Conservation (phyloP, 495 filamentous ascomycete genomes). For the Penicillium crystallinum region DNA sequence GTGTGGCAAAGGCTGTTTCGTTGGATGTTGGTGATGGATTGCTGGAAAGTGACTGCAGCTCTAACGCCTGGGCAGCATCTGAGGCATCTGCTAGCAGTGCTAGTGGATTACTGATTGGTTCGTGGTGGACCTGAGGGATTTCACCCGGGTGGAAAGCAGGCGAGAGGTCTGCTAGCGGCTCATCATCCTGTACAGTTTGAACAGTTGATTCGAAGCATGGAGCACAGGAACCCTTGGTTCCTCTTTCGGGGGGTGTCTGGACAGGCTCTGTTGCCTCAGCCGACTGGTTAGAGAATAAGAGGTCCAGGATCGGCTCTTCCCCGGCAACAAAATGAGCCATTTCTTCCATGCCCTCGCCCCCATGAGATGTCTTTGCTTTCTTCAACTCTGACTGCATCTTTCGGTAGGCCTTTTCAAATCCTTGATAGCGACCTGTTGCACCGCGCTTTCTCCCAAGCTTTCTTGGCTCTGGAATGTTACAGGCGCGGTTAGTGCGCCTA, state of each 20-base stretch:
- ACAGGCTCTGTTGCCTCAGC: neutral
- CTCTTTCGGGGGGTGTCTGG: neutral
- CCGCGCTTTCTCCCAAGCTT: conserved; percentile 20
- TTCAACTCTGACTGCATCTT: conserved; percentile 19
- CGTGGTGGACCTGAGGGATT: neutral
- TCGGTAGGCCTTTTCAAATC: conserved; percentile 24
- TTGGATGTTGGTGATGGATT: neutral
- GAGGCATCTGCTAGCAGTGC: conserved; percentile 23
- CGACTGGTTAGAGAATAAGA: neutral
- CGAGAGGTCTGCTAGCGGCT: neutral
- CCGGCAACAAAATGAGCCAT: neutral
- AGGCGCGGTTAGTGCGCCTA: conserved; percentile 16
- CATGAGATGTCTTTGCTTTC: conserved; percentile 6
- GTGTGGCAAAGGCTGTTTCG: neutral
- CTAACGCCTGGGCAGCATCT: conserved; percentile 14
- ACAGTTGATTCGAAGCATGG: neutral
- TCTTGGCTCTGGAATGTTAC: conserved; percentile 17
- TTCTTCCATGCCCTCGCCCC: neutral
- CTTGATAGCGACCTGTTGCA: conserved; percentile 19
- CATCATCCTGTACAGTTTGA: neutral
- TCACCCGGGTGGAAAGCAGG: neutral
- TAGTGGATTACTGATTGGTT: conserved; percentile 24
- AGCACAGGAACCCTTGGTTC: too few relatives aligned
- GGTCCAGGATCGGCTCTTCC: neutral
- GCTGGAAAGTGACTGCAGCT: neutral